phyloP scores from a whole-genome alignment of 768 basidiomycete species.

The Hydnum rufescens region DNA sequence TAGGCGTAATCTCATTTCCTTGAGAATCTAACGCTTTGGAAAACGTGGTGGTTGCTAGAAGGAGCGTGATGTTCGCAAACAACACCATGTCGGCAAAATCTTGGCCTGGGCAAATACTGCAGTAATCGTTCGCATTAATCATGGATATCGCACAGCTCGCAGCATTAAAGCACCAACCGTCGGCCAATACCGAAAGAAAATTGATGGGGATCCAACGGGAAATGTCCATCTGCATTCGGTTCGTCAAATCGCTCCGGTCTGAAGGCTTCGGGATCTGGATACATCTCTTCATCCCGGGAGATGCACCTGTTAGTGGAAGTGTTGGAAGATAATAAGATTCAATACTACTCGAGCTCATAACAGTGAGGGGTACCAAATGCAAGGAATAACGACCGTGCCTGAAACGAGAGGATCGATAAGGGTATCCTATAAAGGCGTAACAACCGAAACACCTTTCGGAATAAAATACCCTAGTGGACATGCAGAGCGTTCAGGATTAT shows the following conservation, averaged over 20 bases:
- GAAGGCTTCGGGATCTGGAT: constrained; percentile 4
- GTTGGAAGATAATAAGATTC: neutral
- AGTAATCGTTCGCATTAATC: neutral
- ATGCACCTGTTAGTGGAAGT: constrained; percentile 4
- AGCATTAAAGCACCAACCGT: neutral
- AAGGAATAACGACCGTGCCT: neutral
- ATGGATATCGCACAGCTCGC: neutral
- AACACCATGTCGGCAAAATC: constrained; percentile 17
- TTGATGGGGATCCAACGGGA: neutral
- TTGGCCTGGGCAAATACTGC: constrained; percentile 13
- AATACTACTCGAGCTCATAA: no score
- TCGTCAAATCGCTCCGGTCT: neutral
- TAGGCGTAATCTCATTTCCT: constrained; percentile 12
- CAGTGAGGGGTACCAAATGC: neutral
- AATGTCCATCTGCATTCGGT: neutral
- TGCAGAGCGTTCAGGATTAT: neutral
- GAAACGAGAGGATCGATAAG: neutral
- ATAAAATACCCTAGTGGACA: neutral
- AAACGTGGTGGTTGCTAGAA: constrained; percentile 12
- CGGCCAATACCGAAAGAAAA: constrained; percentile 1
- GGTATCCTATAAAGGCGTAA: neutral
- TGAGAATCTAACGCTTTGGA: constrained; percentile 8
- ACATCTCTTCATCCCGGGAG: neutral
- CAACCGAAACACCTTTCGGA: neutral
- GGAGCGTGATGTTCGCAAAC: constrained; percentile 14